Percentiles rank a stretch among this genome's conserved stretches.
These are phyloP conservation scores for Gossypium gossypioides DNA, from an alignment of 441 rosid genomes.

Conservation along the genomic window DNA sequence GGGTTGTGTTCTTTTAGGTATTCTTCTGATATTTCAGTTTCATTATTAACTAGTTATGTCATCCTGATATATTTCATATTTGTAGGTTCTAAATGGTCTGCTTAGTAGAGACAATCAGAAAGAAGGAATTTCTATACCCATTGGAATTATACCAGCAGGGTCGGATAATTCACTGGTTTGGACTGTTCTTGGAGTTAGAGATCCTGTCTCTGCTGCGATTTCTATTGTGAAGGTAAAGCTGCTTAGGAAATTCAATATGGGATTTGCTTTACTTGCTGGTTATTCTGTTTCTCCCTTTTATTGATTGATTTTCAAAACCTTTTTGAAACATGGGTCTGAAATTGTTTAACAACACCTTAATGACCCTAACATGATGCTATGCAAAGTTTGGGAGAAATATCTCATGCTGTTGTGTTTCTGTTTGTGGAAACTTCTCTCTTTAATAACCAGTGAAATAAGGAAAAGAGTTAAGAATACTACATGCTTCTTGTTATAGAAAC, in stretches of 20 bases:
- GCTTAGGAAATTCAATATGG: not conserved
- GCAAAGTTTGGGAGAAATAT: not conserved
- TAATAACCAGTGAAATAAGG: not conserved
- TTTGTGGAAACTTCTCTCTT: not conserved
- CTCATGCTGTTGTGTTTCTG: not conserved
- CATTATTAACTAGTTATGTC: constrained; percentile 3
- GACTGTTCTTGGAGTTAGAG: constrained; percentile 96
- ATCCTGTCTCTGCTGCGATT: constrained; percentile 89
- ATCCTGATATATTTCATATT: constrained; percentile 17
- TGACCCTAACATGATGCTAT: not conserved
- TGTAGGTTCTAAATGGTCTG: constrained; percentile 86
- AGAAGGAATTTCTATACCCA: constrained; percentile 94
- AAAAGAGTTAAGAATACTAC: not conserved
- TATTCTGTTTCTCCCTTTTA: not conserved
- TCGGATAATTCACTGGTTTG: constrained; percentile 96
- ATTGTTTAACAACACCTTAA: not conserved
- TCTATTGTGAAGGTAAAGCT: constrained; percentile 78
- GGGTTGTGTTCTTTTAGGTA: not conserved
- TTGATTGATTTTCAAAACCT: not conserved
- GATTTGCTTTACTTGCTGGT: not conserved
- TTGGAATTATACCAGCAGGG: constrained; percentile 98
- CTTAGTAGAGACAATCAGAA: constrained; percentile 80
- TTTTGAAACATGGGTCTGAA: not conserved
- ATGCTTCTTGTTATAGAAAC: not conserved
- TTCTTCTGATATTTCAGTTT: constrained; percentile 10